These are phyloP conservation scores for Rubia tinctorum DNA, from an alignment of 305 asterid species.

Conservation along the genomic window DNA sequence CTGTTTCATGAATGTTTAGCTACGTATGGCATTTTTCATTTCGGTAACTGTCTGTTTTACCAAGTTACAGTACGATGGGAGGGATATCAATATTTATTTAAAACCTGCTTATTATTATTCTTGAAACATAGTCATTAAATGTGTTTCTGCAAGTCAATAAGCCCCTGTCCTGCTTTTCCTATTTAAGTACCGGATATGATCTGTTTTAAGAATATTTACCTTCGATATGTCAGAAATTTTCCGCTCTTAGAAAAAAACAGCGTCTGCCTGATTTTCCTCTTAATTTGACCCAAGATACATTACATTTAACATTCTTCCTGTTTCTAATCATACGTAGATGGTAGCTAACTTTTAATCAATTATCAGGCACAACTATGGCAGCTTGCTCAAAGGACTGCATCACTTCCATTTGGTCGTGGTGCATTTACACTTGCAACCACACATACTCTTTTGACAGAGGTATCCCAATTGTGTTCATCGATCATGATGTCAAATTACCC, in stretches of 20 bases:
- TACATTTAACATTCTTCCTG: background rate
- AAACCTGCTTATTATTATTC: background rate
- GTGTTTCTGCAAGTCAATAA: background rate
- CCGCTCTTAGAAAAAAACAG: background rate
- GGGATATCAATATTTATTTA: background rate
- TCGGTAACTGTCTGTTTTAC: background rate
- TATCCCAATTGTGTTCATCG: conserved; percentile 20
- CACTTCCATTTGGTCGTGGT: conserved; percentile 99
- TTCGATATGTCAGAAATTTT: background rate
- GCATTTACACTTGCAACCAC: conserved; percentile 96
- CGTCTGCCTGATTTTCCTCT: background rate
- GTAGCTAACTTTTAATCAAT: conserved; percentile 3
- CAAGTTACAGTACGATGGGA: background rate
- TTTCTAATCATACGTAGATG: background rate
- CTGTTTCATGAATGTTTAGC: background rate
- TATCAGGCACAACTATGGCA: conserved; percentile 94
- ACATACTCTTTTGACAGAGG: conserved; percentile 95
- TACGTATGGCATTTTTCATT: background rate
- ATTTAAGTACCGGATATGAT: background rate
- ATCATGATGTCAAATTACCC: conserved; percentile 11
- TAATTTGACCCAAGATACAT: background rate
- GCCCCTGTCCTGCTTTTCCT: background rate
- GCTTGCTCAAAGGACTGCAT: conserved; percentile 97
- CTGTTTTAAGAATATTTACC: background rate
- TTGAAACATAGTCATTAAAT: background rate